Conservation (phyloP, 495 filamentous ascomycete genomes). For the Cudoniella acicularis region DNA sequence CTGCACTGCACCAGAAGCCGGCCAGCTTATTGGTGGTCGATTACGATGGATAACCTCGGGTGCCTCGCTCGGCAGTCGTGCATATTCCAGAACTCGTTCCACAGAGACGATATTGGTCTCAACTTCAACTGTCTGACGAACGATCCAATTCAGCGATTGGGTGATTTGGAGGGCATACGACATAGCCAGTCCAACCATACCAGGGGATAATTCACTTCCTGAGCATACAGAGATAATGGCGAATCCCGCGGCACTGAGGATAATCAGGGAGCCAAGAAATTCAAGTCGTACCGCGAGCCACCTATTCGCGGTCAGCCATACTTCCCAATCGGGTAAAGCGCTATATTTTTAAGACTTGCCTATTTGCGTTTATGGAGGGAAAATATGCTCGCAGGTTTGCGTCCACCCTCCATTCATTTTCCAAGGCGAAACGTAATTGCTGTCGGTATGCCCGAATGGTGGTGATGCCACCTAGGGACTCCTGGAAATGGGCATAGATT, state of each 20-base stretch:
- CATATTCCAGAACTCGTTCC: constrained; percentile 96
- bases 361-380: constrained; percentile 91
- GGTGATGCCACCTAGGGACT: constrained; percentile 88
- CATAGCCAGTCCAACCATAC: constrained; percentile 91
- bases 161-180: constrained; percentile 97
- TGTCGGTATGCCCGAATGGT: constrained; percentile 98
- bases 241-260: constrained; percentile 80
- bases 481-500: constrained; percentile 98
- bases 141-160: constrained; percentile 98
- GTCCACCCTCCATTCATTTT: constrained; percentile 98
- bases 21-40: constrained; percentile 88
- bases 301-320: constrained; percentile 31
- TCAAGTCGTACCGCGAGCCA: constrained; percentile 96
- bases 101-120: constrained; percentile 99
- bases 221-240: constrained; percentile 75
- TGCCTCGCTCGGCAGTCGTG: constrained; percentile 88
- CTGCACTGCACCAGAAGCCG: constrained; percentile 80
- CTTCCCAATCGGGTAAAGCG: background rate
- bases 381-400: constrained; percentile 94
- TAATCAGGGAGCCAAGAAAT: constrained; percentile 94
- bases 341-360: constrained; percentile 16
- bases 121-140: constrained; percentile 97
- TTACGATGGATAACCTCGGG: constrained; percentile 88
- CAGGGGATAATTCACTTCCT: constrained; percentile 63
- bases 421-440: constrained; percentile 77